Base-by-base conservation (phyloP, 1,284 basidiomycete species). In the Meira nashicola region DNA sequence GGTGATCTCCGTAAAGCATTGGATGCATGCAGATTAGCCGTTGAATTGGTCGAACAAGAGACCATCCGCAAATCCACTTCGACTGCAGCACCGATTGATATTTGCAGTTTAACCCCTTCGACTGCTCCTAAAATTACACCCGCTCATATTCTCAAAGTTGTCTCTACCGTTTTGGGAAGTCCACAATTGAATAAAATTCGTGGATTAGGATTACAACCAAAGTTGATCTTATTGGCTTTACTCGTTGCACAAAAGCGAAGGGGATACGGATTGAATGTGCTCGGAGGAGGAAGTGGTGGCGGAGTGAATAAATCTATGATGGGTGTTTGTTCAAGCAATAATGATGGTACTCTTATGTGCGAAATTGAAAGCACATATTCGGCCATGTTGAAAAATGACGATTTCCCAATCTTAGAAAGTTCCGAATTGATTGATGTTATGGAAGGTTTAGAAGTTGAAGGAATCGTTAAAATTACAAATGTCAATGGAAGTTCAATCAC, bases 1-100 rank as follows among this genome's bases (percentile, higher is more conserved):
- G 80, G 80, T 14, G 80, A 81, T 60, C 58, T 81, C 14, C 69
- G 80, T 28, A 76, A 77, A 39, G 78, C 79, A 44, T 71, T 81
- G 48, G 75, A 78, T 50, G 71, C 80, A 15, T 68, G 76, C 9
- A 66, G 79, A 1, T 67, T 78, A 28, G 71, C 79, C 10, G 69
- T 81, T 39, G 78, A 80, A 54, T 51, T 71, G 40, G 71, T 77
- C n/a, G 77, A 80, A 61, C 37, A 17, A 47, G 71, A 77, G 53
- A 67, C 71, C 58, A 60, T 67, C 2, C 66, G 64, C 2, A 37
- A 64, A 6, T 15, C 46, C 21, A n/a, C 25, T 17, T 48, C 46
- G 21, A n/a, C 12, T 23, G 28, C 28, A 4, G 28, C 28, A 33
- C 28, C 28, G 8, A 33, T 33, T 8, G 17, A 44, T 9, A 62